Percentiles rank a stretch among this genome's conserved stretches.
Conservation (phyloP, 768 basidiomycete genomes). For the Multifurca ochricompacta region DNA sequence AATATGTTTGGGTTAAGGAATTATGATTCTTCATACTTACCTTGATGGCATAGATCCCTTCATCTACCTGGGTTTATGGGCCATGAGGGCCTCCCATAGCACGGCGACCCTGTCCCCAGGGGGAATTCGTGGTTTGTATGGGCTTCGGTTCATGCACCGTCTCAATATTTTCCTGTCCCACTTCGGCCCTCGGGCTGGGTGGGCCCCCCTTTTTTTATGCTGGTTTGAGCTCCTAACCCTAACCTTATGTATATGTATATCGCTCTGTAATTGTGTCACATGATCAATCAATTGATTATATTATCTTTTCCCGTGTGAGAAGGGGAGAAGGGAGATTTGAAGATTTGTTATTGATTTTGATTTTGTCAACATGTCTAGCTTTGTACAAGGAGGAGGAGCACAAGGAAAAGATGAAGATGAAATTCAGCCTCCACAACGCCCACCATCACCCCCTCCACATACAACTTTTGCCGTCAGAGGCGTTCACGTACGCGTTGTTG, state of each 20-base stretch:
- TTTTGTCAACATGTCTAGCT: conserved; percentile 1
- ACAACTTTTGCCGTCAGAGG: conserved; percentile 42
- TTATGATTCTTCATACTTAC: conserved; percentile 29
- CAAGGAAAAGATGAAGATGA: conserved; percentile 11
- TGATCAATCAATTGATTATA: no score
- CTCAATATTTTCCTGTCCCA: conserved; percentile 74
- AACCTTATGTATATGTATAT: no score
- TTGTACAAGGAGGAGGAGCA: conserved; percentile 5
- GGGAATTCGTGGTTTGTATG: conserved; percentile 30
- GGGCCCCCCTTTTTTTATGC: background rate
- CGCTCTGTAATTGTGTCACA: no score
- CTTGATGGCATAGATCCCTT: conserved; percentile 26
- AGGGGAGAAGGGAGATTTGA: no score
- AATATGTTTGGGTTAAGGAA: no score
- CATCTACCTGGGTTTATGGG: conserved; percentile 25
- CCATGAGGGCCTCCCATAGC: conserved; percentile 24
- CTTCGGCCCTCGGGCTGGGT: conserved; percentile 41
- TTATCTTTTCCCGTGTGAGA: no score
- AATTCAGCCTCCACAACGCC: conserved; percentile 6
- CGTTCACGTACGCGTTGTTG: conserved; percentile 54
- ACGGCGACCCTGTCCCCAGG: conserved; percentile 26
- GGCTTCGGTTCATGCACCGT: conserved; percentile 70
- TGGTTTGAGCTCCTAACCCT: no score
- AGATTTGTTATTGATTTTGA: no score
- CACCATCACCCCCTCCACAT: conserved; percentile 14